Conservation (phyloP, 148 eudicot genomes). For the Heliosperma pusillum region DNA sequence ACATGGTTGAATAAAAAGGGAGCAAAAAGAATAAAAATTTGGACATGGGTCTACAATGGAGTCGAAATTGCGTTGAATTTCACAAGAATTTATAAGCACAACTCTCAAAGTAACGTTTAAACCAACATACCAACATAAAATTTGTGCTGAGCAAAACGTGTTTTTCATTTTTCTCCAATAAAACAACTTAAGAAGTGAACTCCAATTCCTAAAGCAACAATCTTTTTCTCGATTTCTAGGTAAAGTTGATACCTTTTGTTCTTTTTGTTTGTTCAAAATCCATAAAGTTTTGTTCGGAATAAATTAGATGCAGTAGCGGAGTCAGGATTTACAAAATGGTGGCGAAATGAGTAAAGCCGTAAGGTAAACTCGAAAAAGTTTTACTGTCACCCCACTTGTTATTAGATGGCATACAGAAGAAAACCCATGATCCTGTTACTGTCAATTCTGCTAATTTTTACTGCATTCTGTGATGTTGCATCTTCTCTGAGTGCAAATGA, state of each 20-base stretch:
- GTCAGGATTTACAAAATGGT: neutral
- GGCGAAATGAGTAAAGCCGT: too few relatives aligned
- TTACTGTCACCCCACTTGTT: neutral
- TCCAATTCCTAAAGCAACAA: constrained; percentile 11
- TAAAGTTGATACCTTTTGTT: constrained; percentile 19
- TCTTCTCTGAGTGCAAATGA: constrained; percentile 57
- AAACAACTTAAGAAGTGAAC: too few relatives aligned
- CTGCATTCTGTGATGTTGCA: constrained; percentile 16
- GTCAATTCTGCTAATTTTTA: neutral
- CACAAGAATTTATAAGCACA: constrained; percentile 7
- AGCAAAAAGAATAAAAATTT: neutral
- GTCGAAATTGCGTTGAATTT: constrained; percentile 11
- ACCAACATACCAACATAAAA: too few relatives aligned
- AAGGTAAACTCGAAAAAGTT: neutral
- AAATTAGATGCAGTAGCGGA: neutral
- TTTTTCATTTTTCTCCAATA: too few relatives aligned
- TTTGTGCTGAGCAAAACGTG: too few relatives aligned
- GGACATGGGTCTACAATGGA: neutral
- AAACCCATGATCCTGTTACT: constrained; percentile 16
- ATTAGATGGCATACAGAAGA: constrained; percentile 9
- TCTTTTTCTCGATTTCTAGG: constrained; percentile 10
- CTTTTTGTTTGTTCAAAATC: neutral
- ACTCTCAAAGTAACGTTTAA: constrained; percentile 16
- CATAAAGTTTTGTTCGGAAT: too few relatives aligned
- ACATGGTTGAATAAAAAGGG: neutral